Evolutionary conservation across 2,329 filamentous ascomycete species (phyloP).

Genomic region (Neopestalotiopsis sp.): DNA sequence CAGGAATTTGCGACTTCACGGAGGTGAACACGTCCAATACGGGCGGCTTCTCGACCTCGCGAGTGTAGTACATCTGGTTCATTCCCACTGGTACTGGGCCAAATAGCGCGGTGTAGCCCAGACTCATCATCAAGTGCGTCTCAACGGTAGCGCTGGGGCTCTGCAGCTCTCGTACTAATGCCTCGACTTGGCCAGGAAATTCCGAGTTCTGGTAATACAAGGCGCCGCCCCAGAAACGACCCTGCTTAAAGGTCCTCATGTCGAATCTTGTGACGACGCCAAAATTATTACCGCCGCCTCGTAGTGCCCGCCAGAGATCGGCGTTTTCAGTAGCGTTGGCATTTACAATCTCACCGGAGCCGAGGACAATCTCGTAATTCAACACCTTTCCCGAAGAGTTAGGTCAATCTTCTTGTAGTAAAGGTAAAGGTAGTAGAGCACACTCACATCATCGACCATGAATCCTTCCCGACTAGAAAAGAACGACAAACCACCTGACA

Average conservation of each 20-base stretch:
- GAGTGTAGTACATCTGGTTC: slow-evolving; percentile 26
- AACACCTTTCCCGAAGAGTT: slow-evolving; percentile 8
- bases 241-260: slow-evolving; percentile 21
- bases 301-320: slow-evolving; percentile 26
- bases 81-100: slow-evolving; percentile 21
- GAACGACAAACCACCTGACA: background rate
- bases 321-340: slow-evolving; percentile 23
- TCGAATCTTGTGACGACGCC: slow-evolving; percentile 24
- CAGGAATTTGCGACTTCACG: slow-evolving; percentile 25
- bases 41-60: slow-evolving; percentile 23
- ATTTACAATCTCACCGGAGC: slow-evolving; percentile 19
- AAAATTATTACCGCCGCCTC: slow-evolving; percentile 27
- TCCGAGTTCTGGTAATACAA: slow-evolving; percentile 19
- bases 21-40: slow-evolving; percentile 25
- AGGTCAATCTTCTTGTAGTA: no score
- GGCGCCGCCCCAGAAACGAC: slow-evolving; percentile 23
- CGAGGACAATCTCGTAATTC: slow-evolving; percentile 25
- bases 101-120: slow-evolving; percentile 20
- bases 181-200: no score
- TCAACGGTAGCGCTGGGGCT: no score
- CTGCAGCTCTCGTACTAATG: no score
- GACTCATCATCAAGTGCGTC: slow-evolving; percentile 23
- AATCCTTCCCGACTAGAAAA: no score
- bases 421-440: slow-evolving; percentile 23
- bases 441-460: slow-evolving; percentile 9